Percentiles rank a stretch among this genome's conserved stretches.
Evolutionary conservation across 495 filamentous ascomycete species (phyloP).

Genomic region (Bacidia gigantensis): DNA sequence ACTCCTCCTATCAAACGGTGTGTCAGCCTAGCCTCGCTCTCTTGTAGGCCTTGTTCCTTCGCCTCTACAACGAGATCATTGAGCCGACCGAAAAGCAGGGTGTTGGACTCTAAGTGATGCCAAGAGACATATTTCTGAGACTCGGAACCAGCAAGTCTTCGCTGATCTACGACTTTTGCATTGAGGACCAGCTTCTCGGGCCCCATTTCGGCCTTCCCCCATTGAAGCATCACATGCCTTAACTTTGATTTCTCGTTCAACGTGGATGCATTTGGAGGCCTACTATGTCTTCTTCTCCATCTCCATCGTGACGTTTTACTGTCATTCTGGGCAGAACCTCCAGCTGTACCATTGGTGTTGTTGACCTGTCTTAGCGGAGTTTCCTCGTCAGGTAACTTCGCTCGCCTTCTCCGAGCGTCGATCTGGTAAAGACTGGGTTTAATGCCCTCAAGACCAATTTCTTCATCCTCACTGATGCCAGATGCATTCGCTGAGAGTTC

Average conservation of each 20-base stretch:
- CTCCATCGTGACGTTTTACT: neutral
- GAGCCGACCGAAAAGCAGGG: neutral
- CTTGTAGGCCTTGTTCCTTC: neutral
- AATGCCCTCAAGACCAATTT: neutral
- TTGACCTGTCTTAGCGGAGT: neutral
- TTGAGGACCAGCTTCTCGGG: neutral
- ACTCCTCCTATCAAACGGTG: slow-evolving; percentile 4
- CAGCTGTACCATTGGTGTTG: neutral
- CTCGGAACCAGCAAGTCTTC: neutral
- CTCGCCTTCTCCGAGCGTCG: neutral
- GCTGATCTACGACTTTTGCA: neutral
- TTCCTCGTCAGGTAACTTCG: neutral
- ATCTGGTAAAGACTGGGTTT: neutral
- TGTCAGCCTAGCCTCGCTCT: slow-evolving; percentile 7
- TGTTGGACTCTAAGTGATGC: neutral
- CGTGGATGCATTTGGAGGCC: neutral
- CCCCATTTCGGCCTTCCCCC: neutral
- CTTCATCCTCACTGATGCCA: neutral
- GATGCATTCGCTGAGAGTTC: neutral
- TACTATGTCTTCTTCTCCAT: neutral
- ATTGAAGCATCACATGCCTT: neutral
- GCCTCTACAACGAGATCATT: neutral
- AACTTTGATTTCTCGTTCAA: neutral
- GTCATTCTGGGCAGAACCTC: neutral
- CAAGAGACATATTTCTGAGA: neutral